Conservation (phyloP, 441 rosid genomes). For the Flueggea neowawraea region DNA sequence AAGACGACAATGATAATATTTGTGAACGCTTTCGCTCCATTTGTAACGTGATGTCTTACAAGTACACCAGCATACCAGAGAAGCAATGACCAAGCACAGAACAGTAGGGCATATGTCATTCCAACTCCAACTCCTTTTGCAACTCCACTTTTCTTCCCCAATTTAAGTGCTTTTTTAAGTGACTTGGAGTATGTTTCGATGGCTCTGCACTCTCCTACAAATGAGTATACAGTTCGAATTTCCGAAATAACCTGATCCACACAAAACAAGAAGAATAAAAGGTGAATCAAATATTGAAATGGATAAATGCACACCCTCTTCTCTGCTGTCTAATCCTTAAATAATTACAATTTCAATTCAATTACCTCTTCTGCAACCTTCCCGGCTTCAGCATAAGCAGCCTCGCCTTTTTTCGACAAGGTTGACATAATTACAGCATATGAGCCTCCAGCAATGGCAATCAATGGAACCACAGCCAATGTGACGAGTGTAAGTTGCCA, state of each 20-base stretch:
- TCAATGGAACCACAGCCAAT: conserved; percentile 82
- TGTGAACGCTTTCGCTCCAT: conserved; percentile 83
- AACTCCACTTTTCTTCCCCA: conserved; percentile 62
- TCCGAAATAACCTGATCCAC: conserved; percentile 48
- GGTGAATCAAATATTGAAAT: not conserved
- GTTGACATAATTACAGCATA: conserved; percentile 74
- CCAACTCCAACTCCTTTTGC: conserved; percentile 87
- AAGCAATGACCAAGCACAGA: conserved; percentile 75
- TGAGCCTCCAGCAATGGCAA: conserved; percentile 77
- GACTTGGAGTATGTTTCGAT: conserved; percentile 49
- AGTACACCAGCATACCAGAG: conserved; percentile 83
- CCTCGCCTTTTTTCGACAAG: conserved; percentile 71
- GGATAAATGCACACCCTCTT: not conserved
- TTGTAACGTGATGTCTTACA: conserved; percentile 59
- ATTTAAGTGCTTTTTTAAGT: conserved; percentile 49
- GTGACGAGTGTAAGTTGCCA: conserved; percentile 89
- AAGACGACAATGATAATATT: conserved; percentile 73
- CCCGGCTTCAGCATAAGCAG: conserved; percentile 84
- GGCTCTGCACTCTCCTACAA: conserved; percentile 73
- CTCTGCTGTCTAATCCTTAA: no score
- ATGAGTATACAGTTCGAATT: conserved; percentile 73
- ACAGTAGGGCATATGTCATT: conserved; percentile 56
- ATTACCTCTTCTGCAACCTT: conserved; percentile 78
- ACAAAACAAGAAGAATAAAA: not conserved
- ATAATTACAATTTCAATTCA: not conserved